Conservation (phyloP, 495 filamentous ascomycete genomes). For the Tuber borchii region DNA sequence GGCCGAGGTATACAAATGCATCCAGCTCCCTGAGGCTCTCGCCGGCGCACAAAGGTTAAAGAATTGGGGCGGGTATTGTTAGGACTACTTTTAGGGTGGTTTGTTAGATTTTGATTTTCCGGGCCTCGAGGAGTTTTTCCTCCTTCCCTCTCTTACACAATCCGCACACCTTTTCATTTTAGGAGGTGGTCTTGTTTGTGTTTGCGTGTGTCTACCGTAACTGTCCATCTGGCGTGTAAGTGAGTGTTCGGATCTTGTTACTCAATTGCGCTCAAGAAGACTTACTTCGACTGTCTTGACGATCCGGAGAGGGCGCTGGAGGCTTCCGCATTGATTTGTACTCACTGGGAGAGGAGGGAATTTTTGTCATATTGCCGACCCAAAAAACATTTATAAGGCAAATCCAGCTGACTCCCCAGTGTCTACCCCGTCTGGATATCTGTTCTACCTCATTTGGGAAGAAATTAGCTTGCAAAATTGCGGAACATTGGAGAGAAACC, state of each 20-base stretch:
- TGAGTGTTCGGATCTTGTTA: not conserved
- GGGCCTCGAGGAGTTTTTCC: conserved; percentile 9
- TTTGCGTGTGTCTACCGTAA: not conserved
- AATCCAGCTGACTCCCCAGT: not conserved
- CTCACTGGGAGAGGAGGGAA: not conserved
- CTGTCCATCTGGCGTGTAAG: not conserved
- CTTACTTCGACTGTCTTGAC: not conserved
- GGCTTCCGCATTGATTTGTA: not conserved
- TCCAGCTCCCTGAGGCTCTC: conserved; percentile 6
- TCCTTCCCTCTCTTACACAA: not conserved
- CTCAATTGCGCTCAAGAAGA: not conserved
- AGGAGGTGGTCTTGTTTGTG: not conserved
- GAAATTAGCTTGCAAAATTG: not conserved
- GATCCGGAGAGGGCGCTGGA: not conserved
- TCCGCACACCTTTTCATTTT: not conserved
- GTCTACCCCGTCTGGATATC: not conserved
- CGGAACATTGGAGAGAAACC: not conserved
- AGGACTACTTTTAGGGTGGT: conserved; percentile 7
- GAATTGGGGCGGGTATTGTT: conserved; percentile 26
- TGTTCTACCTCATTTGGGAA: not conserved
- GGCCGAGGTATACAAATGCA: conserved; percentile 16
- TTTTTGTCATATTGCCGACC: not conserved
- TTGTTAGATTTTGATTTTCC: conserved; percentile 3
- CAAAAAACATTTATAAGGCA: not conserved
- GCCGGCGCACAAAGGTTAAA: conserved; percentile 13